These are phyloP conservation scores for Cladosporium phlei DNA, from an alignment of 2,329 filamentous ascomycete species.

Conservation along the genomic window DNA sequence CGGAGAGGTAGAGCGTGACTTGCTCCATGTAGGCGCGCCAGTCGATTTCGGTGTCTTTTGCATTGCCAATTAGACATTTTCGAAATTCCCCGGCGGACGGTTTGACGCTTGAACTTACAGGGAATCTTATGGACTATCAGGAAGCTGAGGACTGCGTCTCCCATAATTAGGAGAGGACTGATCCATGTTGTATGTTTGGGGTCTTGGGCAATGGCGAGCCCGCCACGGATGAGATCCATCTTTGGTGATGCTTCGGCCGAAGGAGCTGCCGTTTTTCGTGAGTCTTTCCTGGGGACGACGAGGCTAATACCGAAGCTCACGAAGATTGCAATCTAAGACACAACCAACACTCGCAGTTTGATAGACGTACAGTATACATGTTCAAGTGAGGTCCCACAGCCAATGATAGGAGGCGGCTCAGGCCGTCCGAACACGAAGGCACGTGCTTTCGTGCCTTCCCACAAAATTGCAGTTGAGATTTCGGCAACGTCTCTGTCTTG, in stretches of 20 bases:
- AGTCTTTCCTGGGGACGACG: too few relatives aligned
- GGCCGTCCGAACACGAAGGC: not conserved
- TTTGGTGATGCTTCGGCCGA: not conserved
- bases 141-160: slow-evolving; percentile 67
- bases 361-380: not conserved
- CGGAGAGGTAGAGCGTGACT: slow-evolving; percentile 68
- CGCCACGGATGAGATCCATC: slow-evolving; percentile 36
- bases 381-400: slow-evolving; percentile 4
- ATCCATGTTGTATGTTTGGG: slow-evolving; percentile 59
- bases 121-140: slow-evolving; percentile 76
- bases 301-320: too few relatives aligned
- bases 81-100: not conserved
- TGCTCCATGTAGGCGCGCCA: slow-evolving; percentile 98
- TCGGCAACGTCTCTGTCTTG: slow-evolving; percentile 1
- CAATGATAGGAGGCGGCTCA: slow-evolving; percentile 2
- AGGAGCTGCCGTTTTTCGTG: too few relatives aligned
- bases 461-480: slow-evolving; percentile 10
- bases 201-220: slow-evolving; percentile 45
- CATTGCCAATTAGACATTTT: not conserved
- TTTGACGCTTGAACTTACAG: slow-evolving; percentile 53
- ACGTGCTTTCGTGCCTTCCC: slow-evolving; percentile 1
- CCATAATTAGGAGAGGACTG: slow-evolving; percentile 60
- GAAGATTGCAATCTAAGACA: too few relatives aligned
- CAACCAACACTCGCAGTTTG: too few relatives aligned
- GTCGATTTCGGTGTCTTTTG: slow-evolving; percentile 89